Base-by-base conservation (phyloP, 2,329 filamentous ascomycete species). In the Aspergillus floridensis region DNA sequence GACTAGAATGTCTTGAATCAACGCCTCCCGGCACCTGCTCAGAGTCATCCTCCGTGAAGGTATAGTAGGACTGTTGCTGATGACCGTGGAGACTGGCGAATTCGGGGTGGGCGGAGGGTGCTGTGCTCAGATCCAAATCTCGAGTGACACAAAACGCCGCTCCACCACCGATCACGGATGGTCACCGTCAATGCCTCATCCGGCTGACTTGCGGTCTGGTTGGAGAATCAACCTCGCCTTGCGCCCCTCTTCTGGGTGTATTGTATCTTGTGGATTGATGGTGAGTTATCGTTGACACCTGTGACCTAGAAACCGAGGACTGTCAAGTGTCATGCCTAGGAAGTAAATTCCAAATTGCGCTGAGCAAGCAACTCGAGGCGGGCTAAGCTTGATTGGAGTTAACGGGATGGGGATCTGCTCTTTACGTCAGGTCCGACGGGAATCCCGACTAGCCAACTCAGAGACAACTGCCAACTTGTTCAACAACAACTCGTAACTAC, bases 91-190 rank as follows among this genome's bases (percentile, higher is more conserved):
- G 44, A 31, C 41, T 32, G 19, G 19, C 16, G n/a, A 44, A 5
- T 44, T 7, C n/a, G 5, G 16, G 38, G 5, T 44, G 16, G 14
- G 38, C 32, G 32, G 11, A 35, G 32, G 14, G 38, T 44, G 14
- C 38, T 44, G 21, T 47, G n/a, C 21, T n/a, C 44, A 44, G 11
- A 35, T 53, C 26, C 53, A 48, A 55, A 55, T 55, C 53, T 44
- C 53, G 53, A 48, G 16, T 55, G 41, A 31, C 26, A 48, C 53
- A 44, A n/a, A 55, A 55, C 8, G 19, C 44, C 41, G 41, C 41
- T 31, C 29, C 41, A 35, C 32, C 14, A 16, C 32, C 26, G 7
- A 29, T 29, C 26, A 29, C 10, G 32, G 32, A 12, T 35, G 32
- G 32, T 35, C 14, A 35, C 32, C 14, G 38, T 19, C 38, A 44